Evolutionary conservation across 2,329 filamentous ascomycete species (phyloP), one percentile per base, ranked within the genome.

Genomic region (Colletotrichum tamarilloi): DNA sequence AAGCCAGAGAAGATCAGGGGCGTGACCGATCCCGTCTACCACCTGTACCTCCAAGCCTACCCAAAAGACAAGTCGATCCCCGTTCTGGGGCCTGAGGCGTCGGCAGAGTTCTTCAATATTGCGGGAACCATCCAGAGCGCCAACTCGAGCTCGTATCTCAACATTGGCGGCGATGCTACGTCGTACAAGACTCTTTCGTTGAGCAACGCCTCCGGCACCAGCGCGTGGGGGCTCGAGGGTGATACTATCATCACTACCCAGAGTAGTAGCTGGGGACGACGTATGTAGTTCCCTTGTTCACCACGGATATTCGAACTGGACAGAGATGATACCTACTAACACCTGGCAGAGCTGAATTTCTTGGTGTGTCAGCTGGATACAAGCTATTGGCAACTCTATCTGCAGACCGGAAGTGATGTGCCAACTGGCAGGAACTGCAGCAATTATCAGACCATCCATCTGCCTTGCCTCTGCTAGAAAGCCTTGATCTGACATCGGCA

Each of bases 121-220:
- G 84, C 78, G 28, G 80, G 81, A 14, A 85, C 85, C 26, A 88
- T 89, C 75, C 84, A 85, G 81, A 86, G 83, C 76, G 82, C 82
- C 73, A 88, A 87, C 75, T 85, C 85, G 38, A 84, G 81, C 69
- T 72, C 81, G 66, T 89, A 85, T 76, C 81, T 89, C 58, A 88
- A 88, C 75, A 84, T 89, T 38, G 81, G 82, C 52, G 80, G 77
- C 30, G 84, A 84, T 64, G 80, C 77, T 62, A 86, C 85, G 32
- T 87, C 85, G 58, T 89, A 88, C 79, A 88, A 89, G 79, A 85
- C 85, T n/a, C 80, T 89, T 38, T 82, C 80, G 6, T 87, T 89
- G 74, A 82, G 81, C 28, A 77, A 80, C 14, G 80, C 81, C 24
- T 81, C 82, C 5, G 80, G 77, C 9, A 87, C 85, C 7, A 86